Evolutionary conservation across 495 filamentous ascomycete genomes (phyloP), one percentile per base, ranked within the genome.

Genomic region (Cetradonia linearis): DNA sequence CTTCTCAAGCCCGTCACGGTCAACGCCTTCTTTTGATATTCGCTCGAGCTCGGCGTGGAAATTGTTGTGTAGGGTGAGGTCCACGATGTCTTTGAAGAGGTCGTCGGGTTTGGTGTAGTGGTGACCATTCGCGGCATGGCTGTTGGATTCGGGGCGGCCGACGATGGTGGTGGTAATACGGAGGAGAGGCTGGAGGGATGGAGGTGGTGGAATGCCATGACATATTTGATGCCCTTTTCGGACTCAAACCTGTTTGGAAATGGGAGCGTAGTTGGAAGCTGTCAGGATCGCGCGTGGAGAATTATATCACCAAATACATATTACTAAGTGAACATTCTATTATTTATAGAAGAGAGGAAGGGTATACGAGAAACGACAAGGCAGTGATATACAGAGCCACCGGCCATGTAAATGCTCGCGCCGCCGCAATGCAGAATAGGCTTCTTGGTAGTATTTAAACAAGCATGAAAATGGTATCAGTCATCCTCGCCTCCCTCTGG

Each of bases 11-110:
- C 60, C 63, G 13, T 68, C 63, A 18, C 69, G 63, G 34, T 79
- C 68, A 20, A 81, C 70, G 55, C 68, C 71, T n/a, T 76, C 67
- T 23, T 76, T 63, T 4, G 80, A 63, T 57, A 71, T 71, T 34
- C 70, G 67, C 68, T 80, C 80, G 46, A 81, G 60, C 36, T 67
- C 53, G 20, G 25, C 37, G 28, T 67, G 65, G 38, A 58, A 67
- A 30, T 63, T 34, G 49, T 65, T 61, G 16, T 59, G 47, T 31
- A 63, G 27, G 31, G 65, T 60, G 25, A 60, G 20, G 14, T 57
- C 62, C 14, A 55, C 65, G 33, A 59, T 18, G 42, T 67, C 65
- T 23, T 52, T 56, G 44, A 65, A 67, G 14, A 67, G 57, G 54
- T 67, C 65, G 33, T 67, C 65, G 25, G 62, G 63, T 20, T 60